A percentile compares a stretch with the other conserved stretches of the same genome.
Evolutionary conservation across 208 protist genomes (phyloP).

Genomic region (Acanthamoeba lenticulata): DNA sequence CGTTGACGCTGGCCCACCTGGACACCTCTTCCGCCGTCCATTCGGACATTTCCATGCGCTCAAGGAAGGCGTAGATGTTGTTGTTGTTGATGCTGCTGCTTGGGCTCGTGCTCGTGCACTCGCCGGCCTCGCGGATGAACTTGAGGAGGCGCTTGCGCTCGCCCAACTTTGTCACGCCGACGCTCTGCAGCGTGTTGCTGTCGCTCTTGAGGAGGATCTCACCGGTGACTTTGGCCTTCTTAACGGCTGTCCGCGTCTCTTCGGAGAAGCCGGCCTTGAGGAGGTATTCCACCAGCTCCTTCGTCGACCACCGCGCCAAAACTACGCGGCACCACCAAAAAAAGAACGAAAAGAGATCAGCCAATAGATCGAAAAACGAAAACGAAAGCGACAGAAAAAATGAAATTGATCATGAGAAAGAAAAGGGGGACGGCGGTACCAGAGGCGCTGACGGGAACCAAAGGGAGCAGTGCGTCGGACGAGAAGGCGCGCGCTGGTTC

Average conservation of each 20-base stretch:
- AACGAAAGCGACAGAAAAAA: too few species aligned
- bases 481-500: neutral
- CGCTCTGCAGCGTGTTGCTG: neutral
- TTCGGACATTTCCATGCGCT: too few species aligned
- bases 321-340: neutral
- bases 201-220: constrained; percentile 49
- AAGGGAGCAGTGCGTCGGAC: neutral
- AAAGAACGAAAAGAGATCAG: neutral
- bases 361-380: too few species aligned
- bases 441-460: neutral
- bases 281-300: constrained; percentile 17
- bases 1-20: too few species aligned
- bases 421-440: neutral
- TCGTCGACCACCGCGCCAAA: neutral
- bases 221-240: neutral
- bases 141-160: neutral
- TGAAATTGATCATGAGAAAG: neutral
- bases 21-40: too few species aligned
- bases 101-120: too few species aligned
- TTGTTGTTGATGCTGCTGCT: too few species aligned
- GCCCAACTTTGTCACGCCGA: neutral
- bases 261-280: neutral
- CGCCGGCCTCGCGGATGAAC: neutral
- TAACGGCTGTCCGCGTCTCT: neutral
- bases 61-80: too few species aligned